Base-by-base conservation (phyloP, 2,329 filamentous ascomycete genomes). In the Alternaria consortialis region DNA sequence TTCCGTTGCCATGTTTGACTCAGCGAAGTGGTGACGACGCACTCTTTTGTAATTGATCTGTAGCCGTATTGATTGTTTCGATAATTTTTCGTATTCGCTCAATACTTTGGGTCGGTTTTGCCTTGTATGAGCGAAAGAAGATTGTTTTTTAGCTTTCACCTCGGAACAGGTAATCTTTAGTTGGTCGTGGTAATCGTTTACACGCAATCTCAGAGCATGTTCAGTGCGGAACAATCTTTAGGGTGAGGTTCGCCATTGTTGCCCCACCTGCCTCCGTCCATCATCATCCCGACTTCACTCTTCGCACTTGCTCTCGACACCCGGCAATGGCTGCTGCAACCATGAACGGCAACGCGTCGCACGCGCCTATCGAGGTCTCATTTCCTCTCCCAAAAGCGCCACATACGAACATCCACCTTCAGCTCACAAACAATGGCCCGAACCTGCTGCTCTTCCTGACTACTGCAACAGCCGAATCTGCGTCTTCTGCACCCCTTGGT, bases 371-470 rank as follows among this genome's bases (percentile, higher is more conserved):
- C 50, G 83, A 88, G 69, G 78, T 89, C 47, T 84, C 86, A 2
- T 84, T 90, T 56, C 82, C 85, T 3, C 76, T 89, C 5, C 87
- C 87, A 5, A 83, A 80, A 58, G 84, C 84, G 42, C 82, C 85
- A 3, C 82, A 85, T 65, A 85, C 84, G n/a, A 84, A 82, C 31
- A 82, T 88, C 51, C 84, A 89, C 73, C 74, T 88, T 47, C 87
- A 88, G 68, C 79, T 89, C 52, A 87, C 84, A 9, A 77, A 85
- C 62, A 79, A 86, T 58, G 77, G 80, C 6, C 84, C 83, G 27
- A 86, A 83, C 48, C 74, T 84, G 11, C 80, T 87, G 43, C 79
- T 88, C 11, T 88, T 88, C 73, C 78, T 89, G 44, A 87, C 84
- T 0, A 85, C 84, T 7, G 62, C 76, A 1, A 80, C 82, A 2